A percentile compares a stretch with the other conserved stretches of the same genome.
Evolutionary conservation across 2,329 filamentous ascomycete genomes (phyloP).

Genomic region (Cladobotryum protrusum): DNA sequence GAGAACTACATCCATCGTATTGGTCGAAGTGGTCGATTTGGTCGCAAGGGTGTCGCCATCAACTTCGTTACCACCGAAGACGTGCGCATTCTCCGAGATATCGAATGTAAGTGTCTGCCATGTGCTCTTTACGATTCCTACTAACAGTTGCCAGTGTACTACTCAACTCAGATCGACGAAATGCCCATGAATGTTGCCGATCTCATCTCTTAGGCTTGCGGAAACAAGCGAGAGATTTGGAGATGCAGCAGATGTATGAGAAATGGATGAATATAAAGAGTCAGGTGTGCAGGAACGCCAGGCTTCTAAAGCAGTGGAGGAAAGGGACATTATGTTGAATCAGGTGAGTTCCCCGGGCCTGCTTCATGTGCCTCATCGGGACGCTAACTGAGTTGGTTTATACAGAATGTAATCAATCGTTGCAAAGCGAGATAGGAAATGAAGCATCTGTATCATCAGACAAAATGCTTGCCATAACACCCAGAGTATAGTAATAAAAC

Average conservation of each 20-base stretch:
- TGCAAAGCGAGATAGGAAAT: too few relatives aligned
- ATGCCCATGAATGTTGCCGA: slow-evolving; percentile 94
- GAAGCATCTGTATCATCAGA: too few relatives aligned
- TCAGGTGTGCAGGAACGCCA: slow-evolving; percentile 5
- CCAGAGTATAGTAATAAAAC: too few relatives aligned
- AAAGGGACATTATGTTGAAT: slow-evolving; percentile 12
- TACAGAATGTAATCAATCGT: slow-evolving; percentile 1
- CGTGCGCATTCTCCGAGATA: slow-evolving; percentile 93
- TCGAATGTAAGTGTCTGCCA: slow-evolving; percentile 62
- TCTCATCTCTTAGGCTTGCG: slow-evolving; percentile 42
- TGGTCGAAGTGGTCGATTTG: slow-evolving; percentile 89
- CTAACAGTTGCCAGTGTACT: slow-evolving; percentile 61
- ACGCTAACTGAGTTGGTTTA: background rate
- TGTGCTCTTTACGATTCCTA: background rate
- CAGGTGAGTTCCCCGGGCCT: slow-evolving; percentile 10
- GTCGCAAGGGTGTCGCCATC: slow-evolving; percentile 97
- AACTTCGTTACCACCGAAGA: slow-evolving; percentile 99
- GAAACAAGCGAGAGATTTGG: background rate
- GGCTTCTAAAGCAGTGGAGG: slow-evolving; percentile 12
- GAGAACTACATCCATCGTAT: slow-evolving; percentile 99
- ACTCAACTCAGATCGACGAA: slow-evolving; percentile 94
- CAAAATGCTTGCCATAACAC: too few relatives aligned
- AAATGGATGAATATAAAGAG: background rate
- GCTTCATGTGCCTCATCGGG: background rate
- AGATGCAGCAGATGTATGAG: background rate